phyloP scores from a whole-genome alignment of 176 grass and related monocot genomes.

The Cenchrus purpureus region DNA sequence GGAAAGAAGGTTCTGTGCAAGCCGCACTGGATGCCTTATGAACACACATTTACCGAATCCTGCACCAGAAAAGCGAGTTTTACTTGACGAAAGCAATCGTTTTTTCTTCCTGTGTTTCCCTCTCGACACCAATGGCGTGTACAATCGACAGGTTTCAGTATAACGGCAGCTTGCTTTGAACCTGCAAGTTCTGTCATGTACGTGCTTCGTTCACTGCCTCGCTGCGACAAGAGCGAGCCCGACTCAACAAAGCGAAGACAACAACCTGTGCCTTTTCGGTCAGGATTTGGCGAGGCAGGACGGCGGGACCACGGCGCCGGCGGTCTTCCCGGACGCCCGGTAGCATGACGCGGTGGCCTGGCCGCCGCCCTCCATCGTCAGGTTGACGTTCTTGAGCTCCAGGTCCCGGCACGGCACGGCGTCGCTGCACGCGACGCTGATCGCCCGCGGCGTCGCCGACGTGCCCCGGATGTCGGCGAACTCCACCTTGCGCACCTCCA shows the following conservation, averaged over 20 bases:
- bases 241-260: not conserved
- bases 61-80: not conserved
- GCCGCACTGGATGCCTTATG: too few species aligned
- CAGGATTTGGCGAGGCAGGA: slow-evolving; percentile 50
- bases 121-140: not conserved
- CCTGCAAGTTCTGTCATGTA: not conserved
- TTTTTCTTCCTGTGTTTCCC: not conserved
- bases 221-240: too few species aligned
- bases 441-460: slow-evolving; percentile 58
- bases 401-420: slow-evolving; percentile 56
- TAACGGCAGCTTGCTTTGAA: not conserved
- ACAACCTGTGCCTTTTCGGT: not conserved
- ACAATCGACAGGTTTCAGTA: not conserved
- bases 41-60: too few species aligned
- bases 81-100: not conserved
- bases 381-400: slow-evolving; percentile 54
- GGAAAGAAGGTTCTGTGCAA: too few species aligned
- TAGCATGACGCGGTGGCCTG: slow-evolving; percentile 51
- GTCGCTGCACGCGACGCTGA: slow-evolving; percentile 73
- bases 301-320: slow-evolving; percentile 44
- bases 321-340: slow-evolving; percentile 53
- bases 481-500: slow-evolving; percentile 57
- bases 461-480: slow-evolving; percentile 62
- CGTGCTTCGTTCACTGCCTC: not conserved
- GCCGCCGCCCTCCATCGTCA: slow-evolving; percentile 52